Base-by-base conservation (phyloP, 78 protist species). In the Cavenderia fasciculata region DNA sequence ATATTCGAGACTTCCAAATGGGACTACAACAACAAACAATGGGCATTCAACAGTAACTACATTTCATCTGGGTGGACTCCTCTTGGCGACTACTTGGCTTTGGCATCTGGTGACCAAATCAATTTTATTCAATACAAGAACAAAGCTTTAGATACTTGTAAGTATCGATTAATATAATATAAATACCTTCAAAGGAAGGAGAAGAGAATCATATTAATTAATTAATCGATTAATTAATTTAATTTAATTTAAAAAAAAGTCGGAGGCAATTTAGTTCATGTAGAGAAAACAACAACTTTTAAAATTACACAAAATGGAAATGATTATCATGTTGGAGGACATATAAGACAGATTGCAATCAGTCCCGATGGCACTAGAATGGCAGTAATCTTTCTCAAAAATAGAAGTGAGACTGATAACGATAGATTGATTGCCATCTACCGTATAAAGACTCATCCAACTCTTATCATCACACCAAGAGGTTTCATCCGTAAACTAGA, bases 341-440 rank as follows among this genome's bases (percentile, higher is more conserved):
- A 82, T 68, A 68, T 82, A 18, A 82, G 43, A 43, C 41, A 65
- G 27, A 62, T 82, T 41, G 68, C 36, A 4, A 66, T 73, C 41
- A 49, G 68, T 23, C 89, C 76, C 14, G 89, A 82, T 82, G 74
- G 70, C 14, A 73, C 65, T 29, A 65, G 89, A 68, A 54, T 82
- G 18, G 89, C 89, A 18, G 89, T 82, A 1, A 65, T 82, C 12
- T 82, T 82, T 23, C 54, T 66, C 14, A 27, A 16, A 36, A 68
- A 62, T 56, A 51, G 63, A 12, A 47, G 72, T 29, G 68, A 51
- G 40, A 54, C 19, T 25, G 43, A 38, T 19, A 82, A 68, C 52
- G 77, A 82, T 41, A 19, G 43, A 33, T 34, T 66, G 40, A 23
- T 70, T 41, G 89, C 89, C 19, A n/a, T 82, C 16, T 82, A 82